These are phyloP conservation scores for Mycena albidolilacea DNA, from an alignment of 768 basidiomycete genomes.

Conservation along the genomic window DNA sequence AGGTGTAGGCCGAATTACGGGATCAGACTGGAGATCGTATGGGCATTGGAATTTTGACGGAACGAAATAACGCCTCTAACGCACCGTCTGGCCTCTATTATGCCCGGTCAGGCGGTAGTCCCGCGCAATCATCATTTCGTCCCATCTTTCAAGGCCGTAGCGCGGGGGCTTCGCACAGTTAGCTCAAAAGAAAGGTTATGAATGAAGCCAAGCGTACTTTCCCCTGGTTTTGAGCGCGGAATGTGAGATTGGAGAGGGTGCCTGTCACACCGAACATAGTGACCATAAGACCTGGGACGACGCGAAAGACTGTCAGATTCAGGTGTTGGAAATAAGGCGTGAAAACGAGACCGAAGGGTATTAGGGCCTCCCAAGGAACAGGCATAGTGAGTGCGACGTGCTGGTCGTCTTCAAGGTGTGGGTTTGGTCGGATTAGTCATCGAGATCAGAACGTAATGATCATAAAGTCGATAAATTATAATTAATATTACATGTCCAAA, in stretches of 20 bases:
- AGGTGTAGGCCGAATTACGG: slow-evolving; percentile 30
- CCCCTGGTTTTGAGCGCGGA: slow-evolving; percentile 88
- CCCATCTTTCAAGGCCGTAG: slow-evolving; percentile 91
- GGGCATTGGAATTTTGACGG: slow-evolving; percentile 17
- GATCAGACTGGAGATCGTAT: slow-evolving; percentile 32
- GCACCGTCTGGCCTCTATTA: slow-evolving; percentile 86
- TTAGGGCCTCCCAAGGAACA: slow-evolving; percentile 96
- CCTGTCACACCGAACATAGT: slow-evolving; percentile 93
- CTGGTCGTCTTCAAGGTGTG: not conserved
- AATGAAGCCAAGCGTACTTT: slow-evolving; percentile 69
- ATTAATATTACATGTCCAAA: not conserved
- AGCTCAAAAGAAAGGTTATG: not conserved
- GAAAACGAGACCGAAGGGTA: slow-evolving; percentile 84
- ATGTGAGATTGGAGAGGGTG: slow-evolving; percentile 85
- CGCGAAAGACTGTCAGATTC: slow-evolving; percentile 31
- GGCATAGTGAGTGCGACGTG: slow-evolving; percentile 74
- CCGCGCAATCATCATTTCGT: slow-evolving; percentile 96
- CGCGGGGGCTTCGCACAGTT: slow-evolving; percentile 74
- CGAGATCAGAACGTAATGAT: not conserved
- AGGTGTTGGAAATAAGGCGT: slow-evolving; percentile 20
- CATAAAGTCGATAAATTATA: not conserved
- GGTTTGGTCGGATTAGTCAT: slow-evolving; percentile 18
- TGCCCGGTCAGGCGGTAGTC: slow-evolving; percentile 92
- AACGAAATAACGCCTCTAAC: slow-evolving; percentile 47
- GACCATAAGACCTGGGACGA: slow-evolving; percentile 78